These are phyloP conservation scores for Triticum aestivum DNA, from an alignment of 176 grass and related monocot genomes.

Conservation along the genomic window DNA sequence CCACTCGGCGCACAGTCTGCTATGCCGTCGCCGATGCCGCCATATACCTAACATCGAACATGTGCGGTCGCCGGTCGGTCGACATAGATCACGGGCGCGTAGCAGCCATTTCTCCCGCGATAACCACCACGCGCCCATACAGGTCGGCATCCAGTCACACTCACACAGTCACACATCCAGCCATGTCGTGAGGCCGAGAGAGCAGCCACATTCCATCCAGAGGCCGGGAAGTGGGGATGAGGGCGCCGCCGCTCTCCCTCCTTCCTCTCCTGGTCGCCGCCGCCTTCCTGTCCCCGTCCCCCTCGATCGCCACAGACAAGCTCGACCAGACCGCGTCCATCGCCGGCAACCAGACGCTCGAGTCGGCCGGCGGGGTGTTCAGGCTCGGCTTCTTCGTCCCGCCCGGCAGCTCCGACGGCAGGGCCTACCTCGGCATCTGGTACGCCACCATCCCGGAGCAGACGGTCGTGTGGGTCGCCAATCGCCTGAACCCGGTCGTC, in stretches of 20 bases:
- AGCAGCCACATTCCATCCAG: not conserved
- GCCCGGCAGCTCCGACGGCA: not conserved
- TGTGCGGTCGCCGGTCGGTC: too few relatives aligned
- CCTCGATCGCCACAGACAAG: not conserved
- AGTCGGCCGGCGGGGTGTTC: constrained; percentile 46
- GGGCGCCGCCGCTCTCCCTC: not conserved
- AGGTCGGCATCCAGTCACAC: not conserved
- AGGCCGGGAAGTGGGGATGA: not conserved
- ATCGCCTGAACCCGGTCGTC: constrained; percentile 28
- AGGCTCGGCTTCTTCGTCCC: constrained; percentile 60
- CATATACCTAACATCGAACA: too few relatives aligned
- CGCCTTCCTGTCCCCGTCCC: not conserved
- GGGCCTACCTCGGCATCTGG: constrained; percentile 44
- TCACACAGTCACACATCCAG: too few relatives aligned
- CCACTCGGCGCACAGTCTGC: too few relatives aligned
- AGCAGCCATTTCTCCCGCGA: too few relatives aligned
- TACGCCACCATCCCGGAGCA: constrained; percentile 1
- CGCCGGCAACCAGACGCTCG: constrained; percentile 41
- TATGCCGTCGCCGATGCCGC: too few relatives aligned
- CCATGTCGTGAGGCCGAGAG: not conserved
- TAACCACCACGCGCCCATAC: too few relatives aligned
- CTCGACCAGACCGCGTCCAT: constrained; percentile 20
- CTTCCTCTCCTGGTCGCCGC: not conserved
- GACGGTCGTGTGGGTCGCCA: constrained; percentile 53
- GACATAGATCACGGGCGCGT: too few relatives aligned